Percentiles rank a stretch among this genome's conserved stretches.
phyloP scores from a whole-genome alignment of 202 grass and related monocot species.

The Panicum hallii region DNA sequence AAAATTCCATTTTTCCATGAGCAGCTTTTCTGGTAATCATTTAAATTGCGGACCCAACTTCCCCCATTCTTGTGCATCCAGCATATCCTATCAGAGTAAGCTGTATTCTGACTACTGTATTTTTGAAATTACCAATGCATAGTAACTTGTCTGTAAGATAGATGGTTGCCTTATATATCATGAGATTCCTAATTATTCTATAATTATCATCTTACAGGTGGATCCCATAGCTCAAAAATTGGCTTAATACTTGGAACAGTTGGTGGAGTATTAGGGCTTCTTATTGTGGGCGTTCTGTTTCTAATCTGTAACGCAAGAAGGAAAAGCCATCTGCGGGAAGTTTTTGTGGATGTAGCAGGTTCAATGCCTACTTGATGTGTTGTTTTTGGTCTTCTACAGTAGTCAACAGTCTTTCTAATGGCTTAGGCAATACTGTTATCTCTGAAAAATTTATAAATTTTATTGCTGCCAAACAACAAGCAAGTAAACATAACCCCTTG shows the following conservation, averaged over 20 bases:
- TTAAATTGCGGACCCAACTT: conserved; percentile 77
- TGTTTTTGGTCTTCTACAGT: not conserved
- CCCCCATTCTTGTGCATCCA: conserved; percentile 58
- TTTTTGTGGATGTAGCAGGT: conserved; percentile 96
- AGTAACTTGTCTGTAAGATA: not conserved
- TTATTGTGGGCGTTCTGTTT: conserved; percentile 63
- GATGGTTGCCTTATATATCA: not conserved
- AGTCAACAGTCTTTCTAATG: conserved; percentile 33
- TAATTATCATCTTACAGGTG: conserved; percentile 54
- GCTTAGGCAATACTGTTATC: not conserved
- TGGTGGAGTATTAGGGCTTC: conserved; percentile 71
- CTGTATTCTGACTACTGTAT: conserved; percentile 18
- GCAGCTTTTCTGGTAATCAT: conserved; percentile 86
- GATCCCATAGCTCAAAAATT: conserved; percentile 60
- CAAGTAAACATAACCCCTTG: not conserved
- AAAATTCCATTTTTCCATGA: conserved; percentile 20
- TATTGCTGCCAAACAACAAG: conserved; percentile 24
- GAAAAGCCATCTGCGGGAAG: conserved; percentile 62
- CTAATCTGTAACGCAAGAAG: conserved; percentile 65
- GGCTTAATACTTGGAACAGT: conserved; percentile 69
- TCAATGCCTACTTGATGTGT: conserved; percentile 14
- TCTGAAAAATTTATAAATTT: not conserved
- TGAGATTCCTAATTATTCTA: conserved; percentile 4
- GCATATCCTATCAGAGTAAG: conserved; percentile 68
- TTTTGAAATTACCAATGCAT: conserved; percentile 26